Evolutionary conservation across 257 asterid species (phyloP).

Genomic region (Thymus quinquecostatus): DNA sequence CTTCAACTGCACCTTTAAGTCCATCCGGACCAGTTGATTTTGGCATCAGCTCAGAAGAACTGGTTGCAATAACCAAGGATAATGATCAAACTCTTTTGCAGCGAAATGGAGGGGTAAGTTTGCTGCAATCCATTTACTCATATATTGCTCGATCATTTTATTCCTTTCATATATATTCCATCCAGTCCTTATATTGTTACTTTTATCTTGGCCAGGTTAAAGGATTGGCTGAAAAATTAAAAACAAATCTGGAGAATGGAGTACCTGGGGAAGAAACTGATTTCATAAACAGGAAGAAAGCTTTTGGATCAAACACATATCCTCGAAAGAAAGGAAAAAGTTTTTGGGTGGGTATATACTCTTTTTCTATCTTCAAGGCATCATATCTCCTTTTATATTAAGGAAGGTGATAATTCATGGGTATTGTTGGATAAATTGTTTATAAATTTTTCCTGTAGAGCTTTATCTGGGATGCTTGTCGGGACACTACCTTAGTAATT

Average conservation of each 20-base stretch:
- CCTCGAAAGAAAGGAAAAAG: conserved; percentile 85
- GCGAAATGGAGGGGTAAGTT: conserved; percentile 80
- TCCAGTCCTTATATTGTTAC: conserved; percentile 2
- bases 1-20: conserved; percentile 43
- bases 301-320: conserved; percentile 87
- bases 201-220: conserved; percentile 47
- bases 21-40: conserved; percentile 55
- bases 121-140: conserved; percentile 9
- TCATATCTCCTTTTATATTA: not conserved
- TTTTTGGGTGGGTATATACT: conserved; percentile 62
- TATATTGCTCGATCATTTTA: not conserved
- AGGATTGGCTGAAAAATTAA: conserved; percentile 69
- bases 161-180: not conserved
- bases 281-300: conserved; percentile 56
- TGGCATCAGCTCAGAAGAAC: conserved; percentile 68
- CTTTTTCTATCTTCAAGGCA: not conserved
- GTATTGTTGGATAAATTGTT: conserved; percentile 10
- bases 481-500: conserved; percentile 81
- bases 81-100: conserved; percentile 56
- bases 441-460: conserved; percentile 43
- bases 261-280: conserved; percentile 71
- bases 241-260: conserved; percentile 68
- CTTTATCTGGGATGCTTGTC: conserved; percentile 89
- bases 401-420: not conserved
- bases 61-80: conserved; percentile 65